phyloP scores from a whole-genome alignment of 805 yeast genomes.

The Sugiyamaella chiloensis region DNA sequence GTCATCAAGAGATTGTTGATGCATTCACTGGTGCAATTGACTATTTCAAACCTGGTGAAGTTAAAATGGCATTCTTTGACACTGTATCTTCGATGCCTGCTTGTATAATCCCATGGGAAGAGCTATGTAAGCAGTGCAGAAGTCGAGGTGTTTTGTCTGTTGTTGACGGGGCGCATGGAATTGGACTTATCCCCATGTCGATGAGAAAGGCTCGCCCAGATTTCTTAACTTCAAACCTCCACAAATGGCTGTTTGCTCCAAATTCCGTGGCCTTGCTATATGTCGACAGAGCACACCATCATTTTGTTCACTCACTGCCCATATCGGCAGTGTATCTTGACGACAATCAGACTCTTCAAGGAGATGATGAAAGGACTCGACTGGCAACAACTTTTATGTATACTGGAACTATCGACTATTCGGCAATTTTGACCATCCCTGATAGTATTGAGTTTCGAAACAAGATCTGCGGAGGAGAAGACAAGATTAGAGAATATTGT shows the following conservation, averaged over 20 bases:
- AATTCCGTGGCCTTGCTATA: conserved; percentile 58
- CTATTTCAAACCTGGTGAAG: conserved; percentile 26
- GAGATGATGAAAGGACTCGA: conserved; percentile 20
- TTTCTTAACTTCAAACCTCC: conserved; percentile 59
- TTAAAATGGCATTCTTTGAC: conserved; percentile 48
- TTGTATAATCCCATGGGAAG: conserved; percentile 52
- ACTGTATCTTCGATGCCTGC: conserved; percentile 67
- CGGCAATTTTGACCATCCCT: conserved; percentile 41
- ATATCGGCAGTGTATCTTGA: conserved; percentile 47
- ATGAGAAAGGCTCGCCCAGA: conserved; percentile 46
- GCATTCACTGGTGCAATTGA: conserved; percentile 30
- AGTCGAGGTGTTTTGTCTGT: conserved; percentile 49
- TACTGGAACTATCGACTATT: conserved; percentile 49
- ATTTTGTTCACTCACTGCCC: conserved; percentile 53
- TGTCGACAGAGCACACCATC: conserved; percentile 51
- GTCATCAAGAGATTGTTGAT: conserved; percentile 40
- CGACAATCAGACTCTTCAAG: conserved; percentile 12
- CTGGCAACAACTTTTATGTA: conserved; percentile 45
- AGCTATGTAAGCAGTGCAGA: conserved; percentile 44
- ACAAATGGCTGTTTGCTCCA: conserved; percentile 66
- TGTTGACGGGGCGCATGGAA: conserved; percentile 72
- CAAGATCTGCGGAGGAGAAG: conserved; percentile 60
- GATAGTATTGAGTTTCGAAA: conserved; percentile 54
- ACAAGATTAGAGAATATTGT: conserved; percentile 48
- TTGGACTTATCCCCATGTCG: conserved; percentile 42